Evolutionary conservation across 2,329 filamentous ascomycete species (phyloP), one percentile per base, ranked within the genome.

Genomic region (Claviceps purpurea): DNA sequence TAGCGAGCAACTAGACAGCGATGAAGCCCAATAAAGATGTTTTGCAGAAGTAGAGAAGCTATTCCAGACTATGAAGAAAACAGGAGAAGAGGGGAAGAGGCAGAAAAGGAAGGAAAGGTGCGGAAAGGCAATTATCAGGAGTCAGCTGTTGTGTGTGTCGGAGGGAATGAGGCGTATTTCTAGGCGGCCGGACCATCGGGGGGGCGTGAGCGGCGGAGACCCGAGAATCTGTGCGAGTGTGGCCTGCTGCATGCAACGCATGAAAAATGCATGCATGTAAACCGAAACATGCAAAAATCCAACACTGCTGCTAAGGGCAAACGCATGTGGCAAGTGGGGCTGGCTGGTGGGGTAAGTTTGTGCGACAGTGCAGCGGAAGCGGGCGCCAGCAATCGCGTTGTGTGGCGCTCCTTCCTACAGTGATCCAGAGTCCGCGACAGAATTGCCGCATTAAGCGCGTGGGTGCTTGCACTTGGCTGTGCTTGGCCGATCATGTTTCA

Each of bases 111-210:
- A 26, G 47, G 38, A 37, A 39, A 13, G 39, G 37, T 4, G n/a
- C 11, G 20, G n/a, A 39, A 20, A 13, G 13, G 11, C 2, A 34
- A 40, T 11, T 34, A 34, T 11, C 30, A 34, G 10, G 10, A 34
- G 30, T 11, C 30, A 34, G 30, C 30, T 34, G 26, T 7, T n/a
- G 37, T 42, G 34, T 40, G 30, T 38, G 5, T 5, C 3, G 13
- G 34, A 38, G 49, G 42, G 34, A 11, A 40, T 10, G 26, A 44
- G 20, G 46, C 30, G 44, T 56, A 58, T 59, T 59, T 58, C 57
- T 50, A 56, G 39, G 45, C 22, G 3, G 24, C 34, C 52, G 52
- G 54, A 44, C 52, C 54, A 41, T 56, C 44, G 52, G 54, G 41
- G 16, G 13, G 16, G 37, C 22, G 34, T 39, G 34, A 38, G 41